Percentiles rank a stretch among this genome's conserved stretches.
Evolutionary conservation across 1,139 yeast species (phyloP).

Genomic region (Pichia sp.): DNA sequence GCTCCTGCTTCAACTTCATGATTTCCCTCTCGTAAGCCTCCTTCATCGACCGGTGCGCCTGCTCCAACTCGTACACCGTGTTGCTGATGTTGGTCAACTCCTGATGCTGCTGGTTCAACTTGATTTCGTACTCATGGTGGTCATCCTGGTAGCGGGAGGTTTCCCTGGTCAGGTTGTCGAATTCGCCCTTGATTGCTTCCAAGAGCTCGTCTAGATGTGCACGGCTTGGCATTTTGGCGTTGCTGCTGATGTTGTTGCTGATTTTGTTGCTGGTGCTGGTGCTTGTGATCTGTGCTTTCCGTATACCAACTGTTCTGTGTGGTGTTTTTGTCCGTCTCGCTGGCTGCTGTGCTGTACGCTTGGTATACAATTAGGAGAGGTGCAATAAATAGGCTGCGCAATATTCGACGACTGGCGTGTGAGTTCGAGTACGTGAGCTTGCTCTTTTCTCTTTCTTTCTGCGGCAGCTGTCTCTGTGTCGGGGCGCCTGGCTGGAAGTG

Average conservation of each 20-base stretch:
- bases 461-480: background rate
- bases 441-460: background rate
- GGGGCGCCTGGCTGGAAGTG: background rate
- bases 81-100: conserved; percentile 95
- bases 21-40: conserved; percentile 96
- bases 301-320: background rate
- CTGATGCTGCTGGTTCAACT: conserved; percentile 85
- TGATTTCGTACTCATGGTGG: conserved; percentile 89
- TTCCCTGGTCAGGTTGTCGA: conserved; percentile 80
- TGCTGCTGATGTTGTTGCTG: background rate
- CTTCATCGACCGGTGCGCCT: conserved; percentile 91
- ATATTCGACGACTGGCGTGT: background rate
- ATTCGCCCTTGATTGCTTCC: conserved; percentile 90
- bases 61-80: conserved; percentile 88
- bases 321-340: background rate
- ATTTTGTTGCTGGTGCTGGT: background rate
- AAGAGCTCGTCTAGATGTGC: conserved; percentile 60
- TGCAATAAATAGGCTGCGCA: background rate
- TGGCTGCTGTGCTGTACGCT: background rate
- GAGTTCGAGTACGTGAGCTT: background rate
- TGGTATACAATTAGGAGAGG: background rate
- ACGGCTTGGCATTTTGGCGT: conserved; percentile 24
- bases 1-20: conserved; percentile 74
- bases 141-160: conserved; percentile 85
- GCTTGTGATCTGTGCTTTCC: too few relatives aligned